phyloP scores from a whole-genome alignment of 2,329 filamentous ascomycete genomes.

The Diaporthe sp. region DNA sequence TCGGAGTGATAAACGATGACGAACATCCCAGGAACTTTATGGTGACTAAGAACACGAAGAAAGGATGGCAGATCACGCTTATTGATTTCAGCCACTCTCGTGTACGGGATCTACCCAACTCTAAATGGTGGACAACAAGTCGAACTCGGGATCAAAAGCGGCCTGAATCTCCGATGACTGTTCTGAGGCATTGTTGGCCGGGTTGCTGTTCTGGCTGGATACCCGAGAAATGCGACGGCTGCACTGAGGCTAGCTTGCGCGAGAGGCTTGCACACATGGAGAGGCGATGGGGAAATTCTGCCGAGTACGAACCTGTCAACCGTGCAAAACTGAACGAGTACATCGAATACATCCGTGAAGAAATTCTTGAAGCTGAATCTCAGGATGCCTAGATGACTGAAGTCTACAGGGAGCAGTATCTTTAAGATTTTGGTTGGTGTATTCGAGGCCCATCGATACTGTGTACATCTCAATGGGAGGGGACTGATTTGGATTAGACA shows the following conservation, averaged over 20 bases:
- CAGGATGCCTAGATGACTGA: constrained; percentile 12
- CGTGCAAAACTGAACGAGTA: not conserved
- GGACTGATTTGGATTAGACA: constrained; percentile 1
- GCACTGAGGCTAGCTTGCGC: not conserved
- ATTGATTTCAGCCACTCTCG: constrained; percentile 20
- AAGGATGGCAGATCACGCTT: not conserved
- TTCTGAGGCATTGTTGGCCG: not conserved
- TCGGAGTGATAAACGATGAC: not conserved
- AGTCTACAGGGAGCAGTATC: constrained; percentile 7
- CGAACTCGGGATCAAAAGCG: not conserved
- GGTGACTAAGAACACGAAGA: not conserved
- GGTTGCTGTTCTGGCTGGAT: not conserved
- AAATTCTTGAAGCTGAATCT: not conserved
- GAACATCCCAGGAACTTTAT: not conserved
- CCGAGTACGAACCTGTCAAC: not conserved
- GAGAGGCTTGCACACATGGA: not conserved
- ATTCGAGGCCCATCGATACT: constrained; percentile 9
- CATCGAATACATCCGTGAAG: constrained; percentile 1
- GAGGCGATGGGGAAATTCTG: not conserved
- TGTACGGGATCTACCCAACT: not conserved
- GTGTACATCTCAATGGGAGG: not conserved
- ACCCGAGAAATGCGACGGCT: constrained; percentile 6
- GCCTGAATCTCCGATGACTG: constrained; percentile 7
- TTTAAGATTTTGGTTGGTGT: constrained; percentile 8
- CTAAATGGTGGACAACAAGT: not conserved